Evolutionary conservation across 768 basidiomycete genomes (phyloP).

Genomic region (Podaxis carcinomalis): DNA sequence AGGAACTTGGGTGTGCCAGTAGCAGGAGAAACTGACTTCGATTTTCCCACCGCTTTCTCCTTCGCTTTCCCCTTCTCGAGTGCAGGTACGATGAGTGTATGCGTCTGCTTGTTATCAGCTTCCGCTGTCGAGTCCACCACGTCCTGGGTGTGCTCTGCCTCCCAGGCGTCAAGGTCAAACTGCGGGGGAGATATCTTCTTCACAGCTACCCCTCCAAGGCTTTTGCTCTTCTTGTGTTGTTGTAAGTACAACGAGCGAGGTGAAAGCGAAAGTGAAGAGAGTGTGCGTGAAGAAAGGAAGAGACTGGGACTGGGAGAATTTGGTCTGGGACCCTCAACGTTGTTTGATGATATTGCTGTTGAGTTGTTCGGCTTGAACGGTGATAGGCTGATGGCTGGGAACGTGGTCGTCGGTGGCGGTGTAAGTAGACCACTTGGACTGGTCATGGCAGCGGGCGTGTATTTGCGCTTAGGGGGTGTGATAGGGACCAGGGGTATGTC

Average conservation of each 20-base stretch:
- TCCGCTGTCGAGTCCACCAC: not conserved
- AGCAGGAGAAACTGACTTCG: not conserved
- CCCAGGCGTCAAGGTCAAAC: not conserved
- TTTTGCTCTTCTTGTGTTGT: slow-evolving; percentile 3
- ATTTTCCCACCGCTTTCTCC: not conserved
- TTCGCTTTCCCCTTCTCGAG: not conserved
- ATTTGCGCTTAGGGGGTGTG: not conserved
- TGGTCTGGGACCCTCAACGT: not conserved
- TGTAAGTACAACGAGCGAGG: not conserved
- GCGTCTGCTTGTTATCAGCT: not conserved
- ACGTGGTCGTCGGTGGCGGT: slow-evolving; percentile 1
- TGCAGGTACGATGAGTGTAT: not conserved
- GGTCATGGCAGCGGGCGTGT: not conserved
- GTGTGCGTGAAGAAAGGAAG: slow-evolving; percentile 7
- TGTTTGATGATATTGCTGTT: not conserved
- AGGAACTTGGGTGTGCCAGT: not conserved
- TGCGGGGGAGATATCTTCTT: slow-evolving; percentile 7
- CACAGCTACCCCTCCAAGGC: slow-evolving; percentile 7
- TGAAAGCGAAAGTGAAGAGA: slow-evolving; percentile 9
- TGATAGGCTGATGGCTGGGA: slow-evolving; percentile 8
- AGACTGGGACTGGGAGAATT: not conserved
- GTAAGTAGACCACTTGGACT: not conserved
- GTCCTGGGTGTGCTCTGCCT: not conserved
- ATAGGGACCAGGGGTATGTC: slow-evolving; percentile 6
- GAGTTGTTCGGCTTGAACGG: slow-evolving; percentile 1